Evolutionary conservation across 2,329 filamentous ascomycete genomes (phyloP), one percentile per base, ranked within the genome.

Genomic region (Paecilomyces fulvus): DNA sequence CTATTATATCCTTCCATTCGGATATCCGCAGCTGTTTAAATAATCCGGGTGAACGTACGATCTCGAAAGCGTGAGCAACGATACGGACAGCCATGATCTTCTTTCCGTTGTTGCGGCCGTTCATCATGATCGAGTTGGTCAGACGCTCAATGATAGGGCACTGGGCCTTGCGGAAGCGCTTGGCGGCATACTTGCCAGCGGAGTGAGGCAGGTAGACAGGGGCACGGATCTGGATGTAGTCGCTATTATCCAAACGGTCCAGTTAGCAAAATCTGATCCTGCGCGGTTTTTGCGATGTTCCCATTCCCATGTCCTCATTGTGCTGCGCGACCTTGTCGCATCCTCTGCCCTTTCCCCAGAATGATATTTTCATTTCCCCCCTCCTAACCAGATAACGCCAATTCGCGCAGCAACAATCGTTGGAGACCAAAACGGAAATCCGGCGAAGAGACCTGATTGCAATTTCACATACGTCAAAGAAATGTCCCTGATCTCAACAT

Each of bases 41-140:
- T 21, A 28, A 49, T 28, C 33, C 3, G 7, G 51, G 37, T 17
- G 53, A 64, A 88, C 90, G 79, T 88, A 96, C 92, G 78, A 99
- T 99, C 85, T 99, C 95, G 81, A 99, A 99, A 73, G 92, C 81
- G 85, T 99, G 94, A 70, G 92, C 92, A 73, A 99, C 92, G 71
- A 99, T 99, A 81, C 94, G 91, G 79, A 97, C 92, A 76, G 94
- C 95, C 92, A 95, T 96, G 77, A 97, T 87, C 90, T 99, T 99
- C 89, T 99, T 99, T 81, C 94, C 94, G 89, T 96, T 99, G 90
- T 99, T 99, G 82, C 94, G 94, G 81, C 94, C 94, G 88, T 99
- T 96, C 92, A 97, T 97, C 95, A 99, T 99, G 78, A 99, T 88
- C 60, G 94, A 97, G 89, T 99, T 99, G 85, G 94, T 99, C 72